Percentiles rank a stretch among this genome's conserved stretches.
phyloP scores from a whole-genome alignment of 495 filamentous ascomycete genomes.

The Aspergillus nidulans region DNA sequence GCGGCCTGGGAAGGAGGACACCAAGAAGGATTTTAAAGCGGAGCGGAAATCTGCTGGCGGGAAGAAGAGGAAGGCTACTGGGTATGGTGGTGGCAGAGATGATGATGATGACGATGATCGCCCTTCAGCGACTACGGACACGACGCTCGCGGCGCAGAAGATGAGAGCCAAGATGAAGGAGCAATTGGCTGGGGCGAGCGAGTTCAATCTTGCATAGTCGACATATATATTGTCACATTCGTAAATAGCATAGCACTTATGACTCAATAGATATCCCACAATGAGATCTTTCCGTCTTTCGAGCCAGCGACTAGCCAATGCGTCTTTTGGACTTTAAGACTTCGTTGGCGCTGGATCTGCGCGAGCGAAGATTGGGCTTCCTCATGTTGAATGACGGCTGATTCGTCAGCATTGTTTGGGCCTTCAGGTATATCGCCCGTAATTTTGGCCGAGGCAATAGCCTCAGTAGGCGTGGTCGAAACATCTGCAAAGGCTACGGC shows the following conservation, averaged over 20 bases:
- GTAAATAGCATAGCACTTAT: slow-evolving; percentile 21
- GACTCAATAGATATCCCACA: slow-evolving; percentile 89
- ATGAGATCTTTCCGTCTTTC: slow-evolving; percentile 92
- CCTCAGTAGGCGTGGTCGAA: not conserved
- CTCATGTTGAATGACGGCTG: not conserved
- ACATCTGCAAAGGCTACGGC: slow-evolving; percentile 68
- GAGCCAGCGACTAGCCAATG: slow-evolving; percentile 91
- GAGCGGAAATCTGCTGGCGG: slow-evolving; percentile 31
- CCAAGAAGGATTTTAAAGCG: slow-evolving; percentile 47
- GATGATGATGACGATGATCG: slow-evolving; percentile 36
- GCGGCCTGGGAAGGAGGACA: slow-evolving; percentile 38
- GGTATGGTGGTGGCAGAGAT: slow-evolving; percentile 12
- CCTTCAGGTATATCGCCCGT: not conserved
- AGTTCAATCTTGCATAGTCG: slow-evolving; percentile 80
- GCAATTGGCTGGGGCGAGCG: slow-evolving; percentile 66
- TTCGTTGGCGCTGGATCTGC: slow-evolving; percentile 58
- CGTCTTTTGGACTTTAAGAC: slow-evolving; percentile 58
- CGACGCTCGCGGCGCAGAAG: slow-evolving; percentile 62
- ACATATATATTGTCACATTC: slow-evolving; percentile 3
- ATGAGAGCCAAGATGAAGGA: slow-evolving; percentile 81
- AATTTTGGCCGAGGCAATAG: not conserved
- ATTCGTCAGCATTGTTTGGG: not conserved
- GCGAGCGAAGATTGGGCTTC: slow-evolving; percentile 28
- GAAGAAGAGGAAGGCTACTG: slow-evolving; percentile 33
- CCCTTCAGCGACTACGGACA: slow-evolving; percentile 30